These are phyloP conservation scores for Diaporthe sp. DNA, from an alignment of 2,329 filamentous ascomycete species.

Conservation along the genomic window DNA sequence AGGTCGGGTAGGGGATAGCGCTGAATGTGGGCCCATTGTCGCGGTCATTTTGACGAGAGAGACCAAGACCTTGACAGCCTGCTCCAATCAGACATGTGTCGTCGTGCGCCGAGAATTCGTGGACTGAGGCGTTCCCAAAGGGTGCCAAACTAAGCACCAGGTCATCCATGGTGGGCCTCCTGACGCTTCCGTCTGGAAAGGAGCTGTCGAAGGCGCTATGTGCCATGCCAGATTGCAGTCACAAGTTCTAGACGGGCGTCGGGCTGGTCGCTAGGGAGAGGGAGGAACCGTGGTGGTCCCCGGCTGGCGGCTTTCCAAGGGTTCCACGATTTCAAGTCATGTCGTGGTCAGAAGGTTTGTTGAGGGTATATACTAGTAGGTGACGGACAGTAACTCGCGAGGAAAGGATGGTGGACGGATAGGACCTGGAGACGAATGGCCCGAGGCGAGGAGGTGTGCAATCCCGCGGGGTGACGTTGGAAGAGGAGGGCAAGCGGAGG, in stretches of 20 bases:
- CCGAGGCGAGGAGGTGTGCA: constrained; percentile 7
- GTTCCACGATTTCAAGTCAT: constrained; percentile 11
- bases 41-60: constrained; percentile 15
- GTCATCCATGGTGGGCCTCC: constrained; percentile 44
- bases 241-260: background rate
- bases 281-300: constrained; percentile 17
- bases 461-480: constrained; percentile 16
- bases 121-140: constrained; percentile 21
- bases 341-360: background rate
- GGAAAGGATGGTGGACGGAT: background rate
- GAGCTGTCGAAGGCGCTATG: background rate
- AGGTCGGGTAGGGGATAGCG: constrained; percentile 12
- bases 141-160: background rate
- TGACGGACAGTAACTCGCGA: background rate
- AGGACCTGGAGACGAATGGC: background rate
- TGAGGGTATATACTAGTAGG: background rate
- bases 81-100: constrained; percentile 39
- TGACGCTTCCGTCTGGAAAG: background rate
- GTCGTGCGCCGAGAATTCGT: constrained; percentile 38
- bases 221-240: background rate
- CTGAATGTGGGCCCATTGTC: background rate
- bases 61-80: constrained; percentile 39
- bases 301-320: constrained; percentile 13
- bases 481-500: constrained; percentile 33
- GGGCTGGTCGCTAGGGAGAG: constrained; percentile 1